Conservation (phyloP, 495 filamentous ascomycete species). For the Friedmanniomyces endolithicus region DNA sequence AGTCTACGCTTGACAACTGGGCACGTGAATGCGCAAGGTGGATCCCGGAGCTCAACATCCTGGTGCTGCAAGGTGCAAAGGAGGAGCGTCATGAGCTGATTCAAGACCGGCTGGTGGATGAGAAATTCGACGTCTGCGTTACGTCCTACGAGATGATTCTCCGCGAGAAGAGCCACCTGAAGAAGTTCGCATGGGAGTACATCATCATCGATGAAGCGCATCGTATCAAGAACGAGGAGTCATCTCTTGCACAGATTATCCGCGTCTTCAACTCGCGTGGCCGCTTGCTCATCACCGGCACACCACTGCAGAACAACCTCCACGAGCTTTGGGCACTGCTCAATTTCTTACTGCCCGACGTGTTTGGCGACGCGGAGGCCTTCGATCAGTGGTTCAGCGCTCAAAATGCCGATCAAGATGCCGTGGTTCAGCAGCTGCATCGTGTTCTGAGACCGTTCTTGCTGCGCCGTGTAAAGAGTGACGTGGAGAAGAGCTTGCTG, state of each 20-base stretch:
- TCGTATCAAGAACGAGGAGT: constrained; percentile 99
- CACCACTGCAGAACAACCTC: constrained; percentile 94
- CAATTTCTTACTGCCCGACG: constrained; percentile 93
- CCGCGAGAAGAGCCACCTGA: constrained; percentile 84
- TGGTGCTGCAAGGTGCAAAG: constrained; percentile 91
- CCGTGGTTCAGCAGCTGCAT: constrained; percentile 94
- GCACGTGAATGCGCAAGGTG: constrained; percentile 84
- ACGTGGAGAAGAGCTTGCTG: constrained; percentile 95
- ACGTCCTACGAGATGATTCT: constrained; percentile 97
- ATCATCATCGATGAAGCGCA: constrained; percentile 99
- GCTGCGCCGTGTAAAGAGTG: constrained; percentile 89
- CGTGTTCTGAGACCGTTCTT: constrained; percentile 87
- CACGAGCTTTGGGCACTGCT: constrained; percentile 98
- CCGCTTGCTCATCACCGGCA: constrained; percentile 90
- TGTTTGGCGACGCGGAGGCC: constrained; percentile 94
- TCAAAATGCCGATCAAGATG: constrained; percentile 81
- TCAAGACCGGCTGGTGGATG: constrained; percentile 75
- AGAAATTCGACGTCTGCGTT: constrained; percentile 87
- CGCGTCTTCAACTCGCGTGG: constrained; percentile 94
- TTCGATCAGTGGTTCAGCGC: constrained; percentile 97
- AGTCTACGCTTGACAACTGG: constrained; percentile 98
- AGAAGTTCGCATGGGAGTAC: constrained; percentile 99
- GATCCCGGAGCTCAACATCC: constrained; percentile 89
- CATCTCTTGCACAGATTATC: constrained; percentile 91
- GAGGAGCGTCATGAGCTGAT: constrained; percentile 84